These are phyloP conservation scores for Penicillium sp. DNA, from an alignment of 2,329 filamentous ascomycete genomes.

Conservation along the genomic window DNA sequence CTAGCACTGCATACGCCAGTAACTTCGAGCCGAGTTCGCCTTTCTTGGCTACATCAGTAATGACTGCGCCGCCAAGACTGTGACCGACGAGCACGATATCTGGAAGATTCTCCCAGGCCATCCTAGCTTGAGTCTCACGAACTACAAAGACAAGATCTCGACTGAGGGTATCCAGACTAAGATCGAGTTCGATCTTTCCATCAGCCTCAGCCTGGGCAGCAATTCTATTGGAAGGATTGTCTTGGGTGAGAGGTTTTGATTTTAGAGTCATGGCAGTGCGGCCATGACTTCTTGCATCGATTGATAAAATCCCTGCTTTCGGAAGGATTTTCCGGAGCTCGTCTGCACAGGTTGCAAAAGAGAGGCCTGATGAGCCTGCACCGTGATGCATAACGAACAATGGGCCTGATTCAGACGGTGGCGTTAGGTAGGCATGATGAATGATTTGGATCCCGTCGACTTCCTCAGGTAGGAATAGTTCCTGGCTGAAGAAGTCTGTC, in stretches of 20 bases:
- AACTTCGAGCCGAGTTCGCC: constrained; percentile 68
- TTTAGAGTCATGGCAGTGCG: constrained; percentile 53
- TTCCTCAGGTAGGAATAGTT: constrained; percentile 67
- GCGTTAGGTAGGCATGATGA: constrained; percentile 87
- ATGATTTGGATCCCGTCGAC: constrained; percentile 54
- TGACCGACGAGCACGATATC: constrained; percentile 84
- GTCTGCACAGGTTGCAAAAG: constrained; percentile 79
- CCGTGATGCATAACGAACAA: constrained; percentile 95
- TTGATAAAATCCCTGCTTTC: constrained; percentile 77
- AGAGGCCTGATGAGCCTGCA: constrained; percentile 88
- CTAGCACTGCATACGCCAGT: constrained; percentile 85
- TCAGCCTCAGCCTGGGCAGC: constrained; percentile 35
- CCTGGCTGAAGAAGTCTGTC: constrained; percentile 89
- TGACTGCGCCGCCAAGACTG: constrained; percentile 87
- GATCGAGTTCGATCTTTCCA: constrained; percentile 57
- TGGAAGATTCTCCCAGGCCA: constrained; percentile 75
- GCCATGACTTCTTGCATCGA: constrained; percentile 88
- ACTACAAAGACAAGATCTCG: constrained; percentile 74
- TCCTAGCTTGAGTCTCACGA: constrained; percentile 64
- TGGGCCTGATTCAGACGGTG: constrained; percentile 71
- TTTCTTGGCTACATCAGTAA: constrained; percentile 77
- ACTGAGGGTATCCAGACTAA: constrained; percentile 73
- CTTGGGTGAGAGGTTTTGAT: not conserved
- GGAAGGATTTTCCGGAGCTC: constrained; percentile 79
- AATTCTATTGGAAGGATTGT: constrained; percentile 17